Evolutionary conservation across 2,329 filamentous ascomycete species (phyloP).

Genomic region (Aureobasidium sp.): DNA sequence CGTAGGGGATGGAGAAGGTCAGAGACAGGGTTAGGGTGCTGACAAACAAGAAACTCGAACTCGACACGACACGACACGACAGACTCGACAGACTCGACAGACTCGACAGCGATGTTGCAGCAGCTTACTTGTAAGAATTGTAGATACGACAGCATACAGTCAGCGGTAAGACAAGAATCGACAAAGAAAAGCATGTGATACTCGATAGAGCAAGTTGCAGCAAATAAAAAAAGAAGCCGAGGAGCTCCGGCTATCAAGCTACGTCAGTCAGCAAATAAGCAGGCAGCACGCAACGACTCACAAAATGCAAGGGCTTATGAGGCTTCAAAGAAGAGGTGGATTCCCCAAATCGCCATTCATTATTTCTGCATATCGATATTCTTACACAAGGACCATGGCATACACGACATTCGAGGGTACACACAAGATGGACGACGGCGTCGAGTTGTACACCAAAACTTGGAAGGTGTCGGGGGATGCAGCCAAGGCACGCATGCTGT

Average conservation of each 20-base stretch:
- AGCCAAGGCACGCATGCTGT: constrained; percentile 61
- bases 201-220: neutral
- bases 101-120: neutral
- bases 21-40: neutral
- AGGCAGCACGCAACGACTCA: neutral
- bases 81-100: too few relatives aligned
- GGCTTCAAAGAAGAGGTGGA: neutral
- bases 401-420: constrained; percentile 34
- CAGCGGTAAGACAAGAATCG: neutral
- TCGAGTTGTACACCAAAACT: constrained; percentile 52
- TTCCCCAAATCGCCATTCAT: neutral
- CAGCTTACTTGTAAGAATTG: too few relatives aligned
- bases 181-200: neutral
- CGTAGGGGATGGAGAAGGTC: neutral
- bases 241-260: neutral
- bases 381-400: neutral
- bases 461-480: constrained; percentile 40
- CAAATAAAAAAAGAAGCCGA: neutral
- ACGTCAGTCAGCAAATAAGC: neutral
- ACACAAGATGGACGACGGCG: constrained; percentile 43
- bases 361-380: neutral
- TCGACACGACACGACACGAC: too few relatives aligned
- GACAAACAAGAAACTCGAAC: neutral
- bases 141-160: neutral
- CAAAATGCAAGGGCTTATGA: neutral